Evolutionary conservation across 139 green algal genomes (phyloP).

Genomic region (Desmodesmus armatus): DNA sequence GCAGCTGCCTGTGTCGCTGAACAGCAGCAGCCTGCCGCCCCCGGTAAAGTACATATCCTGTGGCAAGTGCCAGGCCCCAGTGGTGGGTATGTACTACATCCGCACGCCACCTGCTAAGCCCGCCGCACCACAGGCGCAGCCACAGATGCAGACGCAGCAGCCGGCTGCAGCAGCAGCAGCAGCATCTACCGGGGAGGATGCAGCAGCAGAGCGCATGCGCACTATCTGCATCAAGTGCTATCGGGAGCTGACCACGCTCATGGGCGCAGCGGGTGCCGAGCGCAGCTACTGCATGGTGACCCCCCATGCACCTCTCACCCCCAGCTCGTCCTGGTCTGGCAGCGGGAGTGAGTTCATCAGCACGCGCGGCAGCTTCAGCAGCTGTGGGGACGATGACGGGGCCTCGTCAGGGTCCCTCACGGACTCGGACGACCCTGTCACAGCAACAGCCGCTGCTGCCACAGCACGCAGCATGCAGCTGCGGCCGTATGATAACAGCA

Average conservation of each 20-base stretch:
- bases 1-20: neutral
- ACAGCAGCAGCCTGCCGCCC: neutral
- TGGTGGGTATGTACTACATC: constrained; percentile 40
- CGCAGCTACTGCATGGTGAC: constrained; percentile 37
- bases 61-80: constrained; percentile 6
- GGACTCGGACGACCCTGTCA: too few species aligned
- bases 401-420: too few species aligned
- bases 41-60: neutral
- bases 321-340: constrained; percentile 52
- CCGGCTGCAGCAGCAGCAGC: constrained; percentile 7
- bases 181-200: neutral
- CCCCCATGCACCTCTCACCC: constrained; percentile 24
- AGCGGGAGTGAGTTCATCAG: constrained; percentile 62
- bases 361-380: constrained; percentile 68
- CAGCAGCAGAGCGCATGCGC: constrained; percentile 31
- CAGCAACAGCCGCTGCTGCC: too few species aligned
- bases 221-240: constrained; percentile 51
- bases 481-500: too few species aligned
- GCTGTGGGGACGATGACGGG: constrained; percentile 21
- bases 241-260: neutral
- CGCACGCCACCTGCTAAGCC: too few species aligned
- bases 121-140: constrained; percentile 7
- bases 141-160: neutral
- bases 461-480: neutral
- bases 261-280: constrained; percentile 14